Conservation (phyloP, 2,329 filamentous ascomycete species). For the Colletotrichum karsti region DNA sequence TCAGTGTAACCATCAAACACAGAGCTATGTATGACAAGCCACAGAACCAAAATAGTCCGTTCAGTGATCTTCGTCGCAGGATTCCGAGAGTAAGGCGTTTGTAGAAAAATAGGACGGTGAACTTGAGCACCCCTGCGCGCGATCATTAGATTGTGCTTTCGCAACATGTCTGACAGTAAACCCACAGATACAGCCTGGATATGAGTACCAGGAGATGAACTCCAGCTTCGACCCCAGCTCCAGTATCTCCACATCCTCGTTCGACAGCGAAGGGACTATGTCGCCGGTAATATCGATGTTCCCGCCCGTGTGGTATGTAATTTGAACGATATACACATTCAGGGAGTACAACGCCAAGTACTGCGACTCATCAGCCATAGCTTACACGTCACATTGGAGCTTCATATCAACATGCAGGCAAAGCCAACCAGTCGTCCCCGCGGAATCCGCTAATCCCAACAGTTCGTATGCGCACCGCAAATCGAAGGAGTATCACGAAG, state of each 20-base stretch:
- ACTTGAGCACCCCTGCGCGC: slow-evolving; percentile 35
- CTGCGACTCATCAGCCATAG: slow-evolving; percentile 1
- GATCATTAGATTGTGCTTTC: neutral
- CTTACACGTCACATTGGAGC: accelerated
- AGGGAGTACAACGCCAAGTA: slow-evolving; percentile 33
- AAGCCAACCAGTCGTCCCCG: slow-evolving; percentile 32
- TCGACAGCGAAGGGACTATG: slow-evolving; percentile 20
- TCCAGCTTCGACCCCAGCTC: slow-evolving; percentile 34
- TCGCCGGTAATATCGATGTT: slow-evolving; percentile 33
- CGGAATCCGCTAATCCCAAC: slow-evolving; percentile 30
- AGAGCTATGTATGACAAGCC: slow-evolving; percentile 30
- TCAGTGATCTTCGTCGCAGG: slow-evolving; percentile 28
- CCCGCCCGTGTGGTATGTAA: slow-evolving; percentile 34
- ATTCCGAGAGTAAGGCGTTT: slow-evolving; percentile 33
- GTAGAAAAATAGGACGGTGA: slow-evolving; percentile 37
- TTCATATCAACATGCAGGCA: slow-evolving; percentile 18
- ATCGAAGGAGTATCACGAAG: slow-evolving; percentile 29
- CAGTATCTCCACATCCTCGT: slow-evolving; percentile 32
- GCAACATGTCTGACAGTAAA: neutral
- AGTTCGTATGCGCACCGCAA: slow-evolving; percentile 29
- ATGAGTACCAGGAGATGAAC: slow-evolving; percentile 35
- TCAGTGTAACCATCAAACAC: slow-evolving; percentile 24
- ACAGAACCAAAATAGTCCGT: slow-evolving; percentile 31
- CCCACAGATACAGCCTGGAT: slow-evolving; percentile 36
- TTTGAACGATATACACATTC: slow-evolving; percentile 32